phyloP scores from a whole-genome alignment of 108 stramenopile species.

The Hondaea fermentalgiana region DNA sequence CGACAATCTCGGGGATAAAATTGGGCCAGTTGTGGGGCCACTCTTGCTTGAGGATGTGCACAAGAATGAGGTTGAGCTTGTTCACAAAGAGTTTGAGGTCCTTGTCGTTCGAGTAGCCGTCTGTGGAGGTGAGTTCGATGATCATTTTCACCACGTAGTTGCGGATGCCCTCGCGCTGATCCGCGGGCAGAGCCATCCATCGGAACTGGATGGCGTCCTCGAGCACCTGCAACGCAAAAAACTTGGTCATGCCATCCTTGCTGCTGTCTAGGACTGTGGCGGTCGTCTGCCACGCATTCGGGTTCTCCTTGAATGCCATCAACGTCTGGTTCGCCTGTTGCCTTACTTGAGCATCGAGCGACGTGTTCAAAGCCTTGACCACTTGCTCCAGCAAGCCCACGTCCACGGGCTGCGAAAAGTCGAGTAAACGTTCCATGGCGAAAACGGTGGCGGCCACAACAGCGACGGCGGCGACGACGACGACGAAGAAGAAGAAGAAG shows the following conservation, averaged over 20 bases:
- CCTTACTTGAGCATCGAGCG: constrained; percentile 37
- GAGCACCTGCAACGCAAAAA: constrained; percentile 47
- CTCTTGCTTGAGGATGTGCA: constrained; percentile 97
- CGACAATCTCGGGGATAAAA: constrained; percentile 94
- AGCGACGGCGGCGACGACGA: too few species aligned
- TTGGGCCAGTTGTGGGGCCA: constrained; percentile 99
- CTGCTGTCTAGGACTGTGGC: constrained; percentile 6
- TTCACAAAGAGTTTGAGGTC: constrained; percentile 28
- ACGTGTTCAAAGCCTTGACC: constrained; percentile 40
- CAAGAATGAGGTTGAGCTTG: constrained; percentile 89
- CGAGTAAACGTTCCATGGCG: constrained; percentile 44
- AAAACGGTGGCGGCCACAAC: too few species aligned
- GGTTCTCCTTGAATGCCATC: background rate
- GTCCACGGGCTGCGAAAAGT: constrained; percentile 52
- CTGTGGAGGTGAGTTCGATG: constrained; percentile 54
- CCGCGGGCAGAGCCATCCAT: constrained; percentile 48
- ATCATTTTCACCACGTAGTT: constrained; percentile 91
- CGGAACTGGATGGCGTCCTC: constrained; percentile 43
- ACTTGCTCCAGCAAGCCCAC: constrained; percentile 47
- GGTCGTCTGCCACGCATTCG: background rate
- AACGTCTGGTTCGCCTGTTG: background rate
- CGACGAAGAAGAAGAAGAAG: too few species aligned
- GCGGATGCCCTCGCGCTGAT: constrained; percentile 89
- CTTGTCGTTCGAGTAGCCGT: background rate
- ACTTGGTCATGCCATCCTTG: constrained; percentile 34